Evolutionary conservation across 1,284 basidiomycete species (phyloP).

Genomic region (Moesziomyces sp.): DNA sequence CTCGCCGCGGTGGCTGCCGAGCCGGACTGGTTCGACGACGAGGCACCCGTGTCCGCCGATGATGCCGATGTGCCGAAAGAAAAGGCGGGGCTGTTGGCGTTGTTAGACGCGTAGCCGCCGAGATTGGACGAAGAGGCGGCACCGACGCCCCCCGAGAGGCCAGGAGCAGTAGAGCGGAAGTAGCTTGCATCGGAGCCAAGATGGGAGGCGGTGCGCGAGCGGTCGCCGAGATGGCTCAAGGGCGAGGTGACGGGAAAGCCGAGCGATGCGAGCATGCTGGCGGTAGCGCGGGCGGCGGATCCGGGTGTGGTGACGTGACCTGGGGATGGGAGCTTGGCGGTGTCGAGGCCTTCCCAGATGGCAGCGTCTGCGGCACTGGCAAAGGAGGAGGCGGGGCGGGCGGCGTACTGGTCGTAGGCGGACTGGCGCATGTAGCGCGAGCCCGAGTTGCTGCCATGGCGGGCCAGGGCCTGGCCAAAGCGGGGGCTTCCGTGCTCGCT

Average conservation of each 20-base stretch:
- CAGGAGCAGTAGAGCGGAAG: slow-evolving; percentile 44
- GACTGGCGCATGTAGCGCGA: slow-evolving; percentile 21
- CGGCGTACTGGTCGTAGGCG: slow-evolving; percentile 28
- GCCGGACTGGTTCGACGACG: slow-evolving; percentile 23
- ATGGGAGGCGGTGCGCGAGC: slow-evolving; percentile 28
- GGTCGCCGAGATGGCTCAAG: slow-evolving; percentile 43
- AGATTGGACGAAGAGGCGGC: slow-evolving; percentile 15
- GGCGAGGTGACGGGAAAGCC: slow-evolving; percentile 49
- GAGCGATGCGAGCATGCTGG: slow-evolving; percentile 41
- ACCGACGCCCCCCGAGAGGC: slow-evolving; percentile 28
- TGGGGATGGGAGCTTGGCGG: slow-evolving; percentile 45
- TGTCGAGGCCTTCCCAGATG: slow-evolving; percentile 52
- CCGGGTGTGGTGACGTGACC: slow-evolving; percentile 40
- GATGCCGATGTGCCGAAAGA: slow-evolving; percentile 37
- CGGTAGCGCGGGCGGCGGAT: slow-evolving; percentile 38
- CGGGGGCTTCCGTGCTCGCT: slow-evolving; percentile 57
- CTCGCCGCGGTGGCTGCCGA: slow-evolving; percentile 25
- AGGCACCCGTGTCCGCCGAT: slow-evolving; percentile 21
- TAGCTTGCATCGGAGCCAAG: slow-evolving; percentile 44
- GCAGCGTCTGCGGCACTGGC: slow-evolving; percentile 36
- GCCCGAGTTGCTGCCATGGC: slow-evolving; percentile 47
- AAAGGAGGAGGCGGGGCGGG: slow-evolving; percentile 16
- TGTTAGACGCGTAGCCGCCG: slow-evolving; percentile 23
- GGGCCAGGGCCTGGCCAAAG: slow-evolving; percentile 42
- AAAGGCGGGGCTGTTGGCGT: slow-evolving; percentile 39